Percentiles rank a stretch among this genome's conserved stretches.
phyloP scores from a whole-genome alignment of 1,284 basidiomycete species.

The Lignosus rhinocerotis region DNA sequence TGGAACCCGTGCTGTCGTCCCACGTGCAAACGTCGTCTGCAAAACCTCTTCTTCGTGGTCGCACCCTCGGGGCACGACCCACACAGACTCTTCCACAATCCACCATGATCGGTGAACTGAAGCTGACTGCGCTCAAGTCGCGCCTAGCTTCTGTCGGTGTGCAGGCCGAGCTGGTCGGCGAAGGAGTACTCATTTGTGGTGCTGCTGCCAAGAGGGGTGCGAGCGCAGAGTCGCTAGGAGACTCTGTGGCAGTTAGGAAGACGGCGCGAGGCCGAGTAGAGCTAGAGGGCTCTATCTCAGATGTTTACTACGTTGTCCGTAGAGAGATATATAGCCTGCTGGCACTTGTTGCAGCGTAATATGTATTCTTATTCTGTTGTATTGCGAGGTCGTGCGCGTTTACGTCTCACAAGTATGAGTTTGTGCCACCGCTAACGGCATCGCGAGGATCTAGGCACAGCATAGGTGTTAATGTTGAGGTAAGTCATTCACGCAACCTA shows the following conservation, averaged over 20 bases:
- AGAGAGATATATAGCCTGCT: slow-evolving; percentile 88
- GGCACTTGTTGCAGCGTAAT: slow-evolving; percentile 75
- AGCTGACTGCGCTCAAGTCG: slow-evolving; percentile 82
- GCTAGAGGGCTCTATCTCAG: slow-evolving; percentile 86
- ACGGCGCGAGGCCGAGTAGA: slow-evolving; percentile 81
- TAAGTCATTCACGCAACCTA: no score
- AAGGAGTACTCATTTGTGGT: slow-evolving; percentile 94
- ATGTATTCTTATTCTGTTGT: slow-evolving; percentile 13
- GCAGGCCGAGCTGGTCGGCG: slow-evolving; percentile 89
- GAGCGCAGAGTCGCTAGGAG: slow-evolving; percentile 54
- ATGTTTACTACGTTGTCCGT: slow-evolving; percentile 85
- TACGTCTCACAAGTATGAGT: no score
- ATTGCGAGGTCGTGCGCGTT: neutral
- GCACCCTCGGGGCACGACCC: slow-evolving; percentile 61
- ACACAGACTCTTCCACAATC: slow-evolving; percentile 72
- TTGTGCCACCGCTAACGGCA: no score
- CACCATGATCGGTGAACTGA: slow-evolving; percentile 94
- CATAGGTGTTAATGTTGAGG: no score
- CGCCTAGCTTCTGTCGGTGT: slow-evolving; percentile 75
- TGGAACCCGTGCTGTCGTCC: slow-evolving; percentile 50
- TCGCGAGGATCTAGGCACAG: no score
- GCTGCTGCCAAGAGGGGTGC: slow-evolving; percentile 51
- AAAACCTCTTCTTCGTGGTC: slow-evolving; percentile 36
- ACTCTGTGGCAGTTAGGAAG: slow-evolving; percentile 88
- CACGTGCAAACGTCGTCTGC: slow-evolving; percentile 30